Evolutionary conservation across 371 early-diverging fungal genomes (phyloP).

Genomic region (Mortierella sp.): DNA sequence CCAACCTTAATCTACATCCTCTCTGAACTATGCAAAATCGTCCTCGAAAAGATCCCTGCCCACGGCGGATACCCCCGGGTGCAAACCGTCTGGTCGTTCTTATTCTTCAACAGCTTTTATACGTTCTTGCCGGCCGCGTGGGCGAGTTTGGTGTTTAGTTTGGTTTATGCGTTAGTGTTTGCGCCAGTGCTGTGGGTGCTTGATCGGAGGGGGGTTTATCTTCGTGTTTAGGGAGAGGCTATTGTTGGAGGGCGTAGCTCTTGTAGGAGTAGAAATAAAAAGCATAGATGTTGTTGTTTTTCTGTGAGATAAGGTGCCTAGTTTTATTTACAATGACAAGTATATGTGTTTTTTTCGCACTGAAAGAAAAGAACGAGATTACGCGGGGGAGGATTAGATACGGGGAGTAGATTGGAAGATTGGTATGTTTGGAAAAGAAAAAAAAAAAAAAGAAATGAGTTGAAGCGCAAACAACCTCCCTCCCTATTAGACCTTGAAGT

Average conservation of each 20-base stretch:
- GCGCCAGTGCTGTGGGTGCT: conserved; percentile 32
- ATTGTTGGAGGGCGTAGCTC: background rate
- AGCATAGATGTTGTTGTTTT: background rate
- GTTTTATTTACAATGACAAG: no score
- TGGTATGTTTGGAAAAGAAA: background rate
- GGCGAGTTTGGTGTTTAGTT: conserved; percentile 40
- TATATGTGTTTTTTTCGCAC: no score
- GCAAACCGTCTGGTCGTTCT: conserved; percentile 22
- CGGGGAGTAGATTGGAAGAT: background rate
- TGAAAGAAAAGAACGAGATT: no score
- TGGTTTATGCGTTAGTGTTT: conserved; percentile 28
- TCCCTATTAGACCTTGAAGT: conserved; percentile 49
- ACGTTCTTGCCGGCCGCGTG: conserved; percentile 27
- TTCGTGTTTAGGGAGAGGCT: conserved; percentile 21
- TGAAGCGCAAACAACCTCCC: background rate
- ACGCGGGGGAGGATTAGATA: no score
- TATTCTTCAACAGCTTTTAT: conserved; percentile 42
- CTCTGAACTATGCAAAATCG: conserved; percentile 30
- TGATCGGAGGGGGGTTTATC: conserved; percentile 19
- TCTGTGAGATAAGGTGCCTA: no score
- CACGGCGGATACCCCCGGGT: conserved; percentile 19
- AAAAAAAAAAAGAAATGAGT: background rate
- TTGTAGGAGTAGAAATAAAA: background rate
- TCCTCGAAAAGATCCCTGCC: conserved; percentile 29
- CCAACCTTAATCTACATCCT: conserved; percentile 46